Evolutionary conservation across 768 basidiomycete species (phyloP), one percentile per base, ranked within the genome.

Genomic region (Naganishia vaughanmartiniae): DNA sequence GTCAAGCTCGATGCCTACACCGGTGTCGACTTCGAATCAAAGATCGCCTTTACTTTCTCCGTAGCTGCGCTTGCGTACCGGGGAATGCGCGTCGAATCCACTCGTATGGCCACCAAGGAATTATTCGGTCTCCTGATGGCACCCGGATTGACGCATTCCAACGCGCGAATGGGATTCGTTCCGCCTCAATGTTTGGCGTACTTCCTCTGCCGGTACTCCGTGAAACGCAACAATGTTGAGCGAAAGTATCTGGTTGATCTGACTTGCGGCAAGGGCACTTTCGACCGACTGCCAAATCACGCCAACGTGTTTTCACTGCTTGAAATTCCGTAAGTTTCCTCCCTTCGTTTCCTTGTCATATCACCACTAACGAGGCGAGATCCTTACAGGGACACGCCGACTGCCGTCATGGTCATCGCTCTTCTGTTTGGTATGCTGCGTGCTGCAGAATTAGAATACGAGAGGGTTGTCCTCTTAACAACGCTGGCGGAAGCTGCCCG

Each of bases 401-500:
- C 57, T 14, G 68, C 68, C 6, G 33, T 60, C n/a, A 30, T 69
- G 57, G 33, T 69, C 30, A 51, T 69, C 19, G 45, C 68, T 21
- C 48, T 69, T 19, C 45, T 69, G 12, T 69, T 69, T 36, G 68
- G 56, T 1, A 69, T 69, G 68, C 54, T 69, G 56, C 42, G 58
- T n/a, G 68, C 68, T 12, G 51, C 68, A n/a, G 68, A 63, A 34
- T 24, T 58, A 11, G 68, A 69, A n/a, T 46, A 60, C 45, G 68
- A 69, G 34, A 33, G 68, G 33, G 58, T 69, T 21, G 45, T 69
- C 10, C 56, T 69, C 31, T 28, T 58, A 24, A 58, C 56, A 34
- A 69, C 57, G 14, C 51, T 69, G 11, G 68, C 68, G 21, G 68
- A 69, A 58, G 68, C 68, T 33, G 68, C 68, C 17, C 56, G 58